These are phyloP conservation scores for Citrus medica DNA, from an alignment of 345 rosid species.

Conservation along the genomic window DNA sequence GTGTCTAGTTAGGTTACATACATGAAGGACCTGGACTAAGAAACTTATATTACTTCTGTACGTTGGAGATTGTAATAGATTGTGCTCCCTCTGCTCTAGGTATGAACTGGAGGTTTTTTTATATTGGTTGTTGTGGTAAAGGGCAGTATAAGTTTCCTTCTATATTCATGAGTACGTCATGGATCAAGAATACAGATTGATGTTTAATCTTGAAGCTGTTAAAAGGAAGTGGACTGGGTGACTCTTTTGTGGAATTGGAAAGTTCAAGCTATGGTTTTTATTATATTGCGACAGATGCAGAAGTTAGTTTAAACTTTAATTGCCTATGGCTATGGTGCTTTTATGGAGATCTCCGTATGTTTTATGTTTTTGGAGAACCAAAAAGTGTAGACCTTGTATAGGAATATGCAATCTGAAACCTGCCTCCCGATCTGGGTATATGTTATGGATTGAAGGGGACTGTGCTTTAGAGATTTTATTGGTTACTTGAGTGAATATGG, in stretches of 20 bases:
- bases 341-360: constrained; percentile 19
- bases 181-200: constrained; percentile 13
- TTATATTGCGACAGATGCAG: constrained; percentile 10
- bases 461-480: neutral
- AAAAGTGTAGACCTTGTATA: constrained; percentile 11
- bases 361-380: constrained; percentile 3
- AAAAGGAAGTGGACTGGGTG: constrained; percentile 20
- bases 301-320: constrained; percentile 11
- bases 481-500: neutral
- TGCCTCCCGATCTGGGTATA: neutral
- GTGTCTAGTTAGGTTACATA: constrained; percentile 29
- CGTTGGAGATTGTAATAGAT: constrained; percentile 24
- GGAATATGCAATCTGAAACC: constrained; percentile 10
- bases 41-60: constrained; percentile 5
- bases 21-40: constrained; percentile 25
- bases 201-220: constrained; percentile 19
- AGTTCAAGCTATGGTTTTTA: constrained; percentile 9
- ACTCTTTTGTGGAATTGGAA: constrained; percentile 24
- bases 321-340: constrained; percentile 12
- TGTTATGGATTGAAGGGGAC: constrained; percentile 5
- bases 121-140: constrained; percentile 14
- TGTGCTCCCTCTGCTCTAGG: constrained; percentile 24
- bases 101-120: constrained; percentile 23
- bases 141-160: constrained; percentile 3
- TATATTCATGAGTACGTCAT: constrained; percentile 4